A percentile compares a stretch with the other conserved stretches of the same genome.
Conservation (phyloP, 176 grass and related monocot genomes). For the Phoenix dactylifera region DNA sequence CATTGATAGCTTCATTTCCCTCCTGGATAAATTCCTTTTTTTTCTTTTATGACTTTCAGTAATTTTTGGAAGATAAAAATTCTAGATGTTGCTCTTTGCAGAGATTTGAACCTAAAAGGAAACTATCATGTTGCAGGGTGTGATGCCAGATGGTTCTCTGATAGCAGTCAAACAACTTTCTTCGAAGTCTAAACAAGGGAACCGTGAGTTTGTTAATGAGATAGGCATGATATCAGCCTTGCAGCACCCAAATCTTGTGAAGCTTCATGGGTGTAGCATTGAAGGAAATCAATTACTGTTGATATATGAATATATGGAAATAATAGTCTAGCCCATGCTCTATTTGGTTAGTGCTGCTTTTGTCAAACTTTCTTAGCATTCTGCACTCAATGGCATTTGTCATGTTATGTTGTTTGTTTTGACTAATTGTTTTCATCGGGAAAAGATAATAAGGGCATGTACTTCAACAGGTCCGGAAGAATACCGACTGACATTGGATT, state of each 20-base stretch:
- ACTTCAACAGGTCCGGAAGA: conserved; percentile 34
- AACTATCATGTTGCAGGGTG: not conserved
- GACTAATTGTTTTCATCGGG: too few species aligned
- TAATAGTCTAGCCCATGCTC: conserved; percentile 12
- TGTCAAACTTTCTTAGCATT: not conserved
- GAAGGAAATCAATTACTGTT: conserved; percentile 11
- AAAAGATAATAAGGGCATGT: not conserved
- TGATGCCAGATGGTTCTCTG: conserved; percentile 8
- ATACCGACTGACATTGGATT: conserved; percentile 49
- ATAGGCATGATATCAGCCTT: conserved; percentile 9
- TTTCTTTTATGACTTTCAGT: not conserved
- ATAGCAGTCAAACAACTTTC: conserved; percentile 19
- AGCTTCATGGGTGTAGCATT: conserved; percentile 5
- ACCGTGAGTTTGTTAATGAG: conserved; percentile 13
- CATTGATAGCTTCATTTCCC: too few species aligned
- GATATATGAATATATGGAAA: conserved; percentile 13
- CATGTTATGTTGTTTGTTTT: too few species aligned
- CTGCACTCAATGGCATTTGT: not conserved
- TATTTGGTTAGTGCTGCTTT: conserved; percentile 1
- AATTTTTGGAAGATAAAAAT: too few species aligned
- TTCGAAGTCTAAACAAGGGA: conserved; percentile 13
- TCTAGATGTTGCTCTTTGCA: too few species aligned
- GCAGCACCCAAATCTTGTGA: conserved; percentile 11
- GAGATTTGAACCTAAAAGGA: not conserved
- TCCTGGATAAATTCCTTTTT: not conserved